Base-by-base conservation (phyloP, 2,329 filamentous ascomycete genomes). In the Scytalidium sp. region DNA sequence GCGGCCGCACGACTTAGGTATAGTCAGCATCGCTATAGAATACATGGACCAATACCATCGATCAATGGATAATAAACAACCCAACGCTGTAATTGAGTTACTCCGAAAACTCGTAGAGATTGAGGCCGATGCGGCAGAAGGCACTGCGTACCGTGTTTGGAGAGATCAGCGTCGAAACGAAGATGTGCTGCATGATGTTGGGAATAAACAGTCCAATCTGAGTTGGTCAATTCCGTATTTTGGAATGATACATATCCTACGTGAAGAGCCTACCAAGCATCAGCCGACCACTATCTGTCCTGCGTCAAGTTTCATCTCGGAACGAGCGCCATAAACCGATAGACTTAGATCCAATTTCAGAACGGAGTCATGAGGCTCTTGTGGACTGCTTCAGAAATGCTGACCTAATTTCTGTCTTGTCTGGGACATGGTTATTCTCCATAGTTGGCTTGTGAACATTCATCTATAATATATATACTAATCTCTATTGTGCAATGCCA, bases 1-100 rank as follows among this genome's bases (percentile, higher is more conserved):
- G 51, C 64, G 65, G 1, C 59, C 63, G 5, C 58, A 62, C 17
- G 73, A 75, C 53, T 67, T 71, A 13, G 71, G 61, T 4, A 64
- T 70, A 52, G 59, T 73, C 21, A 69, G 73, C 46, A 62, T 66
- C 21, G 60, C 60, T 1, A 61, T 68, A 8, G 65, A 66, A 43
- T 65, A 57, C 39, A 71, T 75, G 61, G 55, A 64, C 11, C 49
- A 55, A 50, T 67, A 19, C 56, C 50, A 25, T 52, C 55, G 13
- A 39, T 57, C n/a, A 65, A 63, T 45, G 17, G 32, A 36, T 6
- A n/a, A 36, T 36, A n/a, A 10, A n/a, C 8, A 36, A 36, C 5
- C 17, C 13, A 36, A n/a, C 13, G 13, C 32, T 9, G 17, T 10
- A 15, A 36, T 36, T 4, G 11, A 29, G 21, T 13, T n/a, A 6